phyloP scores from a whole-genome alignment of 306 rosid genomes.

The Vicia faba region DNA sequence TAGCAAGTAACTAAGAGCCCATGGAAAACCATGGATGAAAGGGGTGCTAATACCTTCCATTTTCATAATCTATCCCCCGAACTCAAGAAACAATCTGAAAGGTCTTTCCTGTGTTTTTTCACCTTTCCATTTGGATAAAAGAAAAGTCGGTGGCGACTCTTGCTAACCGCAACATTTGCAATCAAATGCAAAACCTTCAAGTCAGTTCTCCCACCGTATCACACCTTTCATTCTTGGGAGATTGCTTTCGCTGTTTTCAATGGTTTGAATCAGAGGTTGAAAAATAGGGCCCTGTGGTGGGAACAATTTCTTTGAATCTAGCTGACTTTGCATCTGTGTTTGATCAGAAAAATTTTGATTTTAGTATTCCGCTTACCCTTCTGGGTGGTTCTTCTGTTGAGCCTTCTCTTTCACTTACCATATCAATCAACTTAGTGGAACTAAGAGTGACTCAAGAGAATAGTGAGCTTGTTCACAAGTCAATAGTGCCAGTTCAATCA shows the following conservation, averaged over 20 bases:
- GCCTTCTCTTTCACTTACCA: slow-evolving; percentile 60
- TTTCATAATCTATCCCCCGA: too few species aligned
- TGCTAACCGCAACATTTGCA: too few species aligned
- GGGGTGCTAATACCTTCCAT: too few species aligned
- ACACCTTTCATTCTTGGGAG: slow-evolving; percentile 97
- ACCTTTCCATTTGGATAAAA: too few species aligned
- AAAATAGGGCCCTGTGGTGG: slow-evolving; percentile 69
- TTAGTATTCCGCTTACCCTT: slow-evolving; percentile 65
- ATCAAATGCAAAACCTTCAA: too few species aligned
- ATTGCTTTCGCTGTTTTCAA: slow-evolving; percentile 82
- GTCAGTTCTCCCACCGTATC: too few species aligned
- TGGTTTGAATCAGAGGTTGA: slow-evolving; percentile 73
- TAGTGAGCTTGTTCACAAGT: slow-evolving; percentile 69
- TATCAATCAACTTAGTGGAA: slow-evolving; percentile 82
- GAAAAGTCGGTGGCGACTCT: too few species aligned
- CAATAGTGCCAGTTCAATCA: slow-evolving; percentile 61
- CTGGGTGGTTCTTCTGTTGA: slow-evolving; percentile 54
- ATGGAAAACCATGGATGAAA: too few species aligned
- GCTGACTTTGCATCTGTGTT: slow-evolving; percentile 75
- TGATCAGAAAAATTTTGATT: slow-evolving; percentile 73
- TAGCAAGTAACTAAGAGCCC: too few species aligned
- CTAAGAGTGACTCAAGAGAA: too few species aligned
- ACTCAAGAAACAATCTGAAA: too few species aligned
- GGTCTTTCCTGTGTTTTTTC: too few species aligned
- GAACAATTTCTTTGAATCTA: slow-evolving; percentile 79